These are phyloP conservation scores for Tricladium varicosporioides DNA, from an alignment of 2,329 filamentous ascomycete species.

Conservation along the genomic window DNA sequence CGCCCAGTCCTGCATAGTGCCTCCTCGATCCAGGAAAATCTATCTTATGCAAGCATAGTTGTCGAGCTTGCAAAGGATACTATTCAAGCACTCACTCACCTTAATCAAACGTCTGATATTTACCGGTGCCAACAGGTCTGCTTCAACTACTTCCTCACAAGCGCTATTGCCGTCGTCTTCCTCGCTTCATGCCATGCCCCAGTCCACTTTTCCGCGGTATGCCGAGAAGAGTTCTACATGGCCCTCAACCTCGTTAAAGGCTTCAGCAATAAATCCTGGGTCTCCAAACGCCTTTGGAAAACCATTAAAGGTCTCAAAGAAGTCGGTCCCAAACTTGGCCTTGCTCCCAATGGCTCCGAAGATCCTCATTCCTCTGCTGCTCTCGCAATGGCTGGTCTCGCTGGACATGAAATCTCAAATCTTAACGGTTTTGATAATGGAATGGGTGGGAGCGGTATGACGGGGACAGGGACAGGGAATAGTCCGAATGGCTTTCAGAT, in stretches of 20 bases:
- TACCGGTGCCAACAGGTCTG: slow-evolving; percentile 72
- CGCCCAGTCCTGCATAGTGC: slow-evolving; percentile 83
- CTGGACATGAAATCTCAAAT: slow-evolving; percentile 36
- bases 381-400: slow-evolving; percentile 55
- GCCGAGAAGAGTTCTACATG: slow-evolving; percentile 76
- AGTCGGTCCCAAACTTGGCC: slow-evolving; percentile 66
- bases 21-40: slow-evolving; percentile 76
- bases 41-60: slow-evolving; percentile 68
- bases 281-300: slow-evolving; percentile 71
- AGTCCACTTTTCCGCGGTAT: slow-evolving; percentile 64
- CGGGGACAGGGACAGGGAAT: slow-evolving; percentile 14
- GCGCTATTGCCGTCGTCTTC: slow-evolving; percentile 72
- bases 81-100: slow-evolving; percentile 66
- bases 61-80: slow-evolving; percentile 77
- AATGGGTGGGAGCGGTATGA: background rate
- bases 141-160: slow-evolving; percentile 78
- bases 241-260: slow-evolving; percentile 72
- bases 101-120: slow-evolving; percentile 70
- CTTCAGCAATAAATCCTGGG: slow-evolving; percentile 67
- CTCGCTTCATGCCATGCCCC: slow-evolving; percentile 75
- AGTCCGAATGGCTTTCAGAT: slow-evolving; percentile 36
- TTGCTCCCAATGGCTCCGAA: slow-evolving; percentile 30
- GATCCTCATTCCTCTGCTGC: slow-evolving; percentile 53
- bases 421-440: slow-evolving; percentile 15
- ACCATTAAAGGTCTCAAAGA: slow-evolving; percentile 66